These are phyloP conservation scores for Colletotrichum cordylinicola DNA, from an alignment of 2,329 filamentous ascomycete genomes.

Conservation along the genomic window DNA sequence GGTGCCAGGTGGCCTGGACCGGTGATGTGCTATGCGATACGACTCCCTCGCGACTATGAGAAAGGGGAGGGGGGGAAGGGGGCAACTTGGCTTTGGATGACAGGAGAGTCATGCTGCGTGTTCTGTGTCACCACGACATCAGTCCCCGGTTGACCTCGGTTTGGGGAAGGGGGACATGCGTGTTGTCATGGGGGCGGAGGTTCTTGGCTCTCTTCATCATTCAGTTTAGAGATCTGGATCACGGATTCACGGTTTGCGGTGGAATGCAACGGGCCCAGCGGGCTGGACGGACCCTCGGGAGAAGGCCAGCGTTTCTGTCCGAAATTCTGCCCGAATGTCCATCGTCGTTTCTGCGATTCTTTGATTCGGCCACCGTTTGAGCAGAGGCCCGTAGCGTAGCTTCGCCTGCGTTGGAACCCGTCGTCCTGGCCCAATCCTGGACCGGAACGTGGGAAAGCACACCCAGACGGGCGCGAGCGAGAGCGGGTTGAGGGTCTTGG, in stretches of 20 bases:
- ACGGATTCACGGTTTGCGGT: not conserved
- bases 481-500: not conserved
- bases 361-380: not conserved
- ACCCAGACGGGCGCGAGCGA: not conserved
- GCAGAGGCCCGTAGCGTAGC: not conserved
- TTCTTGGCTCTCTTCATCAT: not conserved
- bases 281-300: not conserved
- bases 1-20: not conserved
- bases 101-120: constrained; percentile 13
- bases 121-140: constrained; percentile 1
- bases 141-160: not conserved
- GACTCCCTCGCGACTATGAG: not conserved
- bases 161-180: too few species aligned
- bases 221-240: not conserved
- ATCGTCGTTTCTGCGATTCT: not conserved
- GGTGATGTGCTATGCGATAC: not conserved
- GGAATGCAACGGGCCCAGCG: not conserved
- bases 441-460: not conserved
- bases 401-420: not conserved
- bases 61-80: not conserved
- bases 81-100: not conserved
- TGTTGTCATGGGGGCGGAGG: not conserved
- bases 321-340: not conserved
- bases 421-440: not conserved
- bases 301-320: not conserved